A percentile compares a stretch with the other conserved stretches of the same genome.
Evolutionary conservation across 345 rosid species (phyloP).

Genomic region (Capsella bursapastoris): DNA sequence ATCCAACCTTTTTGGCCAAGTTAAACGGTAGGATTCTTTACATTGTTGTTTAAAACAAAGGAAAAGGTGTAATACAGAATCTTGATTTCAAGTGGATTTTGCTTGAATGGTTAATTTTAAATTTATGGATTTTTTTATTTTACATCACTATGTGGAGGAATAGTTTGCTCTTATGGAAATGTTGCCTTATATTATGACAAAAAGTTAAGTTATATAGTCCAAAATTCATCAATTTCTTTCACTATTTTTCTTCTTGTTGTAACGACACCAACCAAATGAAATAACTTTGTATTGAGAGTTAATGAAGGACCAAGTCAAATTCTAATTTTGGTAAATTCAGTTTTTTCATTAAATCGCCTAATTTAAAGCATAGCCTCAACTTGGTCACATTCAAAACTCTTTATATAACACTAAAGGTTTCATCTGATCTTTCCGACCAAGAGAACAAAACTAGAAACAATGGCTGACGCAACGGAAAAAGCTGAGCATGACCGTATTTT

Average conservation of each 20-base stretch:
- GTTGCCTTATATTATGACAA: too few species aligned
- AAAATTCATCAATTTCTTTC: background rate
- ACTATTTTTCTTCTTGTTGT: background rate
- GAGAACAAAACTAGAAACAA: slow-evolving; percentile 24
- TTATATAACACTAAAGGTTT: slow-evolving; percentile 25
- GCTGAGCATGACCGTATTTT: slow-evolving; percentile 69
- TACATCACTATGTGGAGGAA: background rate
- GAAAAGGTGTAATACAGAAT: slow-evolving; percentile 26
- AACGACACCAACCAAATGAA: background rate
- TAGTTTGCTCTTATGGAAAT: background rate
- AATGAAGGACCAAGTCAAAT: slow-evolving; percentile 29
- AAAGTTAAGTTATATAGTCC: too few species aligned
- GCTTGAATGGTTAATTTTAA: slow-evolving; percentile 9
- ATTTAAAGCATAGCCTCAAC: slow-evolving; percentile 44
- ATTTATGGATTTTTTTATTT: background rate
- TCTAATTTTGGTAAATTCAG: slow-evolving; percentile 40
- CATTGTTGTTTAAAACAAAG: slow-evolving; percentile 30
- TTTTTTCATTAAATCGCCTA: slow-evolving; percentile 27
- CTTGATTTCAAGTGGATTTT: slow-evolving; percentile 22
- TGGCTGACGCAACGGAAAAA: slow-evolving; percentile 65
- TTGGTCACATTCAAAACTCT: slow-evolving; percentile 27
- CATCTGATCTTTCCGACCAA: slow-evolving; percentile 18
- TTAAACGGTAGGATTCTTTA: background rate
- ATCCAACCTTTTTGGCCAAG: slow-evolving; percentile 20
- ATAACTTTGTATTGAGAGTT: background rate